These are phyloP conservation scores for Aechmea fasciata DNA, from an alignment of 176 grass and related monocot genomes.

Conservation along the genomic window DNA sequence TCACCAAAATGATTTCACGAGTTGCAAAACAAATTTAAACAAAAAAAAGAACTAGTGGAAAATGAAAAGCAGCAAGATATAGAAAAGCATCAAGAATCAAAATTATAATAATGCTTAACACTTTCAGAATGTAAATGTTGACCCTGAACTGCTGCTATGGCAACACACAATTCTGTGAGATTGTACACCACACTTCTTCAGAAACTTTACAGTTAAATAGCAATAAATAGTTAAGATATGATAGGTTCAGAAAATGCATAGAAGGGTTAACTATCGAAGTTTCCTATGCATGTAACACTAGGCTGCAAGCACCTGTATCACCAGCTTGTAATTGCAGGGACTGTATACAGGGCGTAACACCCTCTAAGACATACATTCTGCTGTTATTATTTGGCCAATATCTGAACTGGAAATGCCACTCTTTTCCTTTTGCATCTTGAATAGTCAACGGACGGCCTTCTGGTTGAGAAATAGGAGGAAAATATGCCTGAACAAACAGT, in stretches of 20 bases:
- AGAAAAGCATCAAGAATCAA: too few species aligned
- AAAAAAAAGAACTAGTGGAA: too few species aligned
- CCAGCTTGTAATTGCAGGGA: constrained; percentile 99
- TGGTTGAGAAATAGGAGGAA: constrained; percentile 97
- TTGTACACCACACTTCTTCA: not conserved
- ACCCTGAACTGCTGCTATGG: too few species aligned
- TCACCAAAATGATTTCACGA: too few species aligned
- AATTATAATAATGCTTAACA: too few species aligned
- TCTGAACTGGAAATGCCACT: constrained; percentile 99
- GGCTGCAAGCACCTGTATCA: constrained; percentile 74
- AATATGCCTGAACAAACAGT: constrained; percentile 64
- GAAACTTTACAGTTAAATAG: constrained; percentile 15
- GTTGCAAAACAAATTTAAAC: too few species aligned
- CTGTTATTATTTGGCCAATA: constrained; percentile 99
- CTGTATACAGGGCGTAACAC: constrained; percentile 98
- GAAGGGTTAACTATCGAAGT: not conserved
- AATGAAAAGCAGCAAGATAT: too few species aligned
- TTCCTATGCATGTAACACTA: constrained; percentile 5
- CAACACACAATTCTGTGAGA: too few species aligned
- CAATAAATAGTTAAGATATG: constrained; percentile 12
- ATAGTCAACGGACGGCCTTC: constrained; percentile 98
- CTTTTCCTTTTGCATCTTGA: constrained; percentile 96
- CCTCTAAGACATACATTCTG: constrained; percentile 98
- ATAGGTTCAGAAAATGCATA: constrained; percentile 9
- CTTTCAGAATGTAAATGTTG: too few species aligned